Conservation (phyloP, 2,329 filamentous ascomycete species). For the Xylaria multiplex region DNA sequence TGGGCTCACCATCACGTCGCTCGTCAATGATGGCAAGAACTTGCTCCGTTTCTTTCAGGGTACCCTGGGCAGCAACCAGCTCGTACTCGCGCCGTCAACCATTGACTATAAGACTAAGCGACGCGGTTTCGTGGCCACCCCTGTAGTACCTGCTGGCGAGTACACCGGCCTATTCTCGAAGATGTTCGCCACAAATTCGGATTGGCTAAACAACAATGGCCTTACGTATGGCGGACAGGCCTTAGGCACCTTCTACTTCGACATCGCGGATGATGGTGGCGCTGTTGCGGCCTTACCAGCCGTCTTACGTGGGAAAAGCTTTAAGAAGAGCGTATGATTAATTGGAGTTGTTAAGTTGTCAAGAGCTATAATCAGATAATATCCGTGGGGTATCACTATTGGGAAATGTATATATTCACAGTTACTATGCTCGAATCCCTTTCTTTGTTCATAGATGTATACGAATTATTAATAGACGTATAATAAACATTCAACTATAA, state of each 20-base stretch:
- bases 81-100: slow-evolving; percentile 36
- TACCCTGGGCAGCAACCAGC: slow-evolving; percentile 6
- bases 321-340: slow-evolving; percentile 12
- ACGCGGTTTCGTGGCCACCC: slow-evolving; percentile 35
- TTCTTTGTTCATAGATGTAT: no score
- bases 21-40: slow-evolving; percentile 31
- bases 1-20: slow-evolving; percentile 39
- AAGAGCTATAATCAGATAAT: no score
- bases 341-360: no score
- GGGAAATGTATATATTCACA: no score
- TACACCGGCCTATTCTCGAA: slow-evolving; percentile 38
- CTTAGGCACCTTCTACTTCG: slow-evolving; percentile 39
- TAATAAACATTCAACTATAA: no score
- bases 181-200: slow-evolving; percentile 33
- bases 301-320: slow-evolving; percentile 26
- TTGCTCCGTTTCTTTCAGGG: slow-evolving; percentile 23
- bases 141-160: slow-evolving; percentile 13
- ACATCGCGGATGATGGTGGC: slow-evolving; percentile 36
- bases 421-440: no score
- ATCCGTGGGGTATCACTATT: no score
- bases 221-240: slow-evolving; percentile 39
- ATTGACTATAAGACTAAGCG: slow-evolving; percentile 20
- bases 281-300: slow-evolving; percentile 36
- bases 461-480: no score
- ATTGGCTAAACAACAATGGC: slow-evolving; percentile 38